Percentiles rank a stretch among this genome's conserved stretches.
Evolutionary conservation across 148 eudicot species (phyloP).

Genomic region (Vaccinium corymbosum): DNA sequence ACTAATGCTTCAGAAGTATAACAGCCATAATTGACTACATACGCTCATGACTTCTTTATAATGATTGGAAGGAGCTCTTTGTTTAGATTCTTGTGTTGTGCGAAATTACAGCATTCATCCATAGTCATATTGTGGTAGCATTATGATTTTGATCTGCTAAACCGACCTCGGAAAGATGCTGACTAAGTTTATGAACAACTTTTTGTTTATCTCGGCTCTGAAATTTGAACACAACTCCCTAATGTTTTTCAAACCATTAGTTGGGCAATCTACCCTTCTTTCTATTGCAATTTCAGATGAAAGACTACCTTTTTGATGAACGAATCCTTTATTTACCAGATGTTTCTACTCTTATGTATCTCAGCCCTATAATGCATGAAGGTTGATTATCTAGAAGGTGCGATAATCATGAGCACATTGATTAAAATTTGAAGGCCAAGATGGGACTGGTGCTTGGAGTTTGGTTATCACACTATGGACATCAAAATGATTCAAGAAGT

Average conservation of each 20-base stretch:
- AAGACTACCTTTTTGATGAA: background rate
- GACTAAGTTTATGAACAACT: background rate
- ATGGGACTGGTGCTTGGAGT: background rate
- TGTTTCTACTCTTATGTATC: background rate
- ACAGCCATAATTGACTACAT: background rate
- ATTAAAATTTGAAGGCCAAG: background rate
- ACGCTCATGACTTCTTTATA: background rate
- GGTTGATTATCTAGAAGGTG: background rate
- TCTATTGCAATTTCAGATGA: background rate
- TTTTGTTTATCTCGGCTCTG: background rate
- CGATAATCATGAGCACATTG: background rate
- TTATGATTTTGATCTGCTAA: background rate
- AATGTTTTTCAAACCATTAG: background rate
- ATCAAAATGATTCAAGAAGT: conserved; percentile 8
- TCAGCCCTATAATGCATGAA: background rate
- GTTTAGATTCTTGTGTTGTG: background rate
- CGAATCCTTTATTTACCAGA: background rate
- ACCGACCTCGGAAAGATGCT: background rate
- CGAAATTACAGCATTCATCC: background rate
- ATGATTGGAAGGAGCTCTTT: background rate
- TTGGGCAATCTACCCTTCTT: background rate
- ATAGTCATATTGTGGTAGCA: background rate
- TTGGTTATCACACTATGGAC: background rate
- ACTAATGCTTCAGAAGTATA: background rate
- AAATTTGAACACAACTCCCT: background rate